Evolutionary conservation across 768 basidiomycete species (phyloP).

Genomic region (Suillus luteus): DNA sequence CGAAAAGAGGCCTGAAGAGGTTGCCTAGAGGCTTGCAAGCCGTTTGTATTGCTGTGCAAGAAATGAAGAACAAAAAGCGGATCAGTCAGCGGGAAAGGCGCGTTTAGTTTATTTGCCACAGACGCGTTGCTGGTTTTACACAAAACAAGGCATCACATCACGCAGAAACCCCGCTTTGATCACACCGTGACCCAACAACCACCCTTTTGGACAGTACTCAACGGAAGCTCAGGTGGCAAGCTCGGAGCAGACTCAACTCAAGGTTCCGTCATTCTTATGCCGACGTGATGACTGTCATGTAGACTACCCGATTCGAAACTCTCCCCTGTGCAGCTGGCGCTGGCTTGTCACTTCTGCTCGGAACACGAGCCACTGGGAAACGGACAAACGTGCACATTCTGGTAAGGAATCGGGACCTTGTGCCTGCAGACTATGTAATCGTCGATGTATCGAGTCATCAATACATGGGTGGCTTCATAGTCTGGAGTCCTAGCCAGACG

Average conservation of each 20-base stretch:
- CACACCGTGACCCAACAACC: background rate
- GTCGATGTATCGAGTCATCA: no score
- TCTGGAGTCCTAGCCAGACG: background rate
- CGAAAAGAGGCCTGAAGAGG: background rate
- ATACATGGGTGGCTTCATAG: no score
- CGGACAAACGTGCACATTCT: background rate
- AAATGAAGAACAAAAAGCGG: conserved; percentile 19
- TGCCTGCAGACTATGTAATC: background rate
- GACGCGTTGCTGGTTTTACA: conserved; percentile 26
- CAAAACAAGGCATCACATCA: conserved; percentile 1
- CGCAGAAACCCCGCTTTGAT: conserved; percentile 3
- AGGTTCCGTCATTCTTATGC: conserved; percentile 1
- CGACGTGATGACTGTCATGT: background rate
- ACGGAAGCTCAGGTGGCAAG: background rate
- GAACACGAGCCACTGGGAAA: background rate
- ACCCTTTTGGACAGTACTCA: background rate
- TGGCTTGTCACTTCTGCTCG: background rate
- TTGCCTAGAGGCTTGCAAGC: conserved; percentile 1
- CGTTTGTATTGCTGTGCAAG: conserved; percentile 4
- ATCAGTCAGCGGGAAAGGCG: conserved; percentile 15
- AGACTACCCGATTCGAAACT: background rate
- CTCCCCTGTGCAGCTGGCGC: conserved; percentile 1
- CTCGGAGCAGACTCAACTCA: background rate
- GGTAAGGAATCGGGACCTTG: background rate
- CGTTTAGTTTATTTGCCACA: conserved; percentile 11